phyloP scores from a whole-genome alignment of 2,329 filamentous ascomycete genomes.

The Emergomyces africanus region DNA sequence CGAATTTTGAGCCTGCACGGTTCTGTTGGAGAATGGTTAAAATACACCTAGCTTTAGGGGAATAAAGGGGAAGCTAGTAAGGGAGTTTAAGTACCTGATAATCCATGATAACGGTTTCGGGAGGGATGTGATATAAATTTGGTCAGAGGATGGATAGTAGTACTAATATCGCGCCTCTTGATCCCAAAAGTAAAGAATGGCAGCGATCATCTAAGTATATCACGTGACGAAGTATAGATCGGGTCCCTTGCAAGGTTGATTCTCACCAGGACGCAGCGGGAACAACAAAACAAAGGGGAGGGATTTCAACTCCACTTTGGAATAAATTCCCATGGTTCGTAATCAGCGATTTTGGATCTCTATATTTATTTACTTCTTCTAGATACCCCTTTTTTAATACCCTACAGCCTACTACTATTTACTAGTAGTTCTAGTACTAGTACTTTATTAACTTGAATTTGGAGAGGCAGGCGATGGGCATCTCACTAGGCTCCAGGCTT shows the following conservation, averaged over 20 bases:
- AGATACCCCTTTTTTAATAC: conserved; percentile 5
- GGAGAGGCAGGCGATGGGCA: conserved; percentile 2
- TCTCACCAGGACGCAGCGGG: background rate
- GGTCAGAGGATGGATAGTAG: background rate
- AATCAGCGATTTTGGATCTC: background rate
- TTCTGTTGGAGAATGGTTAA: conserved; percentile 45
- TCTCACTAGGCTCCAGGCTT: conserved; percentile 57
- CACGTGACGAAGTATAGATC: too few relatives aligned
- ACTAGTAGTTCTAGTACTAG: too few relatives aligned
- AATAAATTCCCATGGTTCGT: background rate
- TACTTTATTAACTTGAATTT: conserved; percentile 7
- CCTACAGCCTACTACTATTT: conserved; percentile 17
- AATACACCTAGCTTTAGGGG: background rate
- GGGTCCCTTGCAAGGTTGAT: too few relatives aligned
- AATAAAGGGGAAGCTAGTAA: background rate
- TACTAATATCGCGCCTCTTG: too few relatives aligned
- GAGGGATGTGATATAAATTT: background rate
- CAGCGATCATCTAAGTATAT: too few relatives aligned
- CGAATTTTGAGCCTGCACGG: conserved; percentile 93
- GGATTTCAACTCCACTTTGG: background rate
- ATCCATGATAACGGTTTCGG: conserved; percentile 29
- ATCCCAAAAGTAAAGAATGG: too few relatives aligned
- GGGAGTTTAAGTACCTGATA: conserved; percentile 31
- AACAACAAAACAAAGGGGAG: background rate
- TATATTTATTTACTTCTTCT: background rate